Percentiles rank a stretch among this genome's conserved stretches.
phyloP scores from a whole-genome alignment of 495 filamentous ascomycete genomes.

The Aspergillus egyptiacus region DNA sequence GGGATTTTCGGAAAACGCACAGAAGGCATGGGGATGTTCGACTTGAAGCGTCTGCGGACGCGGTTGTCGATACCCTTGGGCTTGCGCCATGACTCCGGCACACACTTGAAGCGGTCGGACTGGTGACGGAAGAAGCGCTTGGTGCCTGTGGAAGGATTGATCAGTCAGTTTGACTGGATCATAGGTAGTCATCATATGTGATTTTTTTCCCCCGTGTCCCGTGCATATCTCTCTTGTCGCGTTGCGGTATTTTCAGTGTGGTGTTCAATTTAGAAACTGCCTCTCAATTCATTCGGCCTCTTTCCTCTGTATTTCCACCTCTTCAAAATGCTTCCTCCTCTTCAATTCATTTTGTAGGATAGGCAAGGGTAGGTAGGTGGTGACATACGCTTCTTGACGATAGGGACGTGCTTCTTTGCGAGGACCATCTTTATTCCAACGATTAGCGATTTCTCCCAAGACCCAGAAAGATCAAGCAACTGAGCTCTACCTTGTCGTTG shows the following conservation, averaged over 20 bases:
- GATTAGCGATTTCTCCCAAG: neutral
- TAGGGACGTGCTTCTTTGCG: slow-evolving; percentile 97
- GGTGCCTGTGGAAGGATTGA: slow-evolving; percentile 59
- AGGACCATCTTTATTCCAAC: slow-evolving; percentile 70
- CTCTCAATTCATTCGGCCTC: neutral
- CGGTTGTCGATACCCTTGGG: slow-evolving; percentile 98
- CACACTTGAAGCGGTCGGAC: slow-evolving; percentile 89
- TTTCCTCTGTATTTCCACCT: neutral
- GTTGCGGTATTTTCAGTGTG: too few species aligned
- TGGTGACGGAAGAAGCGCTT: slow-evolving; percentile 93
- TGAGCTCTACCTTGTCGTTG: slow-evolving; percentile 42
- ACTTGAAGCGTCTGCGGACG: slow-evolving; percentile 88
- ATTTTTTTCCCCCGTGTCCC: too few species aligned
- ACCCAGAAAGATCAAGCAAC: neutral
- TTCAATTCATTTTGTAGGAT: neutral
- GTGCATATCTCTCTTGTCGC: too few species aligned
- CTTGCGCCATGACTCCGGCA: slow-evolving; percentile 88
- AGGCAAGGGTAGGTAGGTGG: slow-evolving; percentile 8
- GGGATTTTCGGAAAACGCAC: slow-evolving; percentile 51
- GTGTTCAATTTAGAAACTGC: neutral
- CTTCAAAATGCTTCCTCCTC: neutral
- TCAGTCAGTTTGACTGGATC: slow-evolving; percentile 9
- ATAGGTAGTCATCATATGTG: neutral
- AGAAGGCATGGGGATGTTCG: slow-evolving; percentile 93
- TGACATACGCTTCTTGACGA: slow-evolving; percentile 98